Evolutionary conservation across 176 grass and related monocot species (phyloP), one percentile per base, ranked within the genome.

Genomic region (Lolium rigidum): DNA sequence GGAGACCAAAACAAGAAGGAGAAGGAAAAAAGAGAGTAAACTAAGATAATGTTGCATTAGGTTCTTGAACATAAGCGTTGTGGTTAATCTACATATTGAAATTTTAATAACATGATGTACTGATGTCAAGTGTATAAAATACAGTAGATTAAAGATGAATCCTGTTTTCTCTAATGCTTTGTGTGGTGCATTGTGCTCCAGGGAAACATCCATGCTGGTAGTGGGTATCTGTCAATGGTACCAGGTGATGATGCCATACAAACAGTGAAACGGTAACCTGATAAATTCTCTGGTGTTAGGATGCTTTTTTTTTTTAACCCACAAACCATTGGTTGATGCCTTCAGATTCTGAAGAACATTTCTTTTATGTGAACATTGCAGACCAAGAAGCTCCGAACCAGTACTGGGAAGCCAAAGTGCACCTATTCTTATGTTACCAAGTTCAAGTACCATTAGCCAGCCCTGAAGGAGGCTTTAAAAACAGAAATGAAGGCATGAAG

Each of bases 241-340:
- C 57, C 85, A 18, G 78, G 66, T 80, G 88, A 69, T 84, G 77
- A 14, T 31, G 83, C 69, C 48, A 28, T 89, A 54, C 69, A 87
- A 89, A 55, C 80, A 35, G 47, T 65, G 6, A 88, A 76, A 88
- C 90, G 90, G 93, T 92, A 88, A 59, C 55, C 3, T 64, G 54
- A 61, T 71, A 4, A 74, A 51, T 82, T 70, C 63, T 62, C 47
- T 82, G 69, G 61, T 58, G 15, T 50, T 50, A 26, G 51, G 9
- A 41, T 61, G 51, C 41, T 47, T 46, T 71, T 65, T 10, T 31
- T 25, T 80, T 55, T 31, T 21, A 66, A 59, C 10, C 47, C 4
- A 58, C 60, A 89, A 79, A 26, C 64, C 7, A 46, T 64, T 68
- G 35, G 84, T 81, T 49, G 39, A 25, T 71, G 62, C 57, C n/a